Evolutionary conservation across 768 basidiomycete species (phyloP), one percentile per base, ranked within the genome.

Genomic region (Boletus speciosus): DNA sequence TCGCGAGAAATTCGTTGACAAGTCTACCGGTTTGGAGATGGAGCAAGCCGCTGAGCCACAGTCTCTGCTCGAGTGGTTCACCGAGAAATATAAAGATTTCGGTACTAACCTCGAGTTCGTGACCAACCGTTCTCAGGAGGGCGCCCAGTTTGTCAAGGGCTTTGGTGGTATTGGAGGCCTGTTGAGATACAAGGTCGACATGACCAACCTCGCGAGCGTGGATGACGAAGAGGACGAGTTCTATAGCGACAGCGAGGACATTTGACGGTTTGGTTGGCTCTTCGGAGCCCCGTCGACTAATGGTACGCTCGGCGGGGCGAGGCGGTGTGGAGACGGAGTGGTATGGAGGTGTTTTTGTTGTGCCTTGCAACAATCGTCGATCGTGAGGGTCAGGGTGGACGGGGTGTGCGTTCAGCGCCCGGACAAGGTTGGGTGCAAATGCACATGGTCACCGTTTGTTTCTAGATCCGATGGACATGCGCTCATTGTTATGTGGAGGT

Each of bases 131-230:
- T 95, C 93, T 8, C 96, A 98, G 70, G 96, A 99, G 70, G 96
- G 96, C 32, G 90, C 92, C 34, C 95, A 98, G 70, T 98, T 97
- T 76, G 93, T 96, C 64, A 96, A 95, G 71, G 96, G 96, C 39
- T 98, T 99, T 64, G 96, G 96, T 72, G 96, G 97, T 25, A 98
- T 99, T 62, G 96, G 97, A 29, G 96, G 95, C 31, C 78, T 98
- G 56, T 75, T 97, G 54, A 83, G 96, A 46, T 99, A 99, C 84
- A 98, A 98, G 77, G 93, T 98, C 64, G 96, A 97, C 75, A 91
- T 98, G 74, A 80, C 81, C 61, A 90, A 88, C 69, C 78, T 98
- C 39, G 78, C 81, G 21, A 76, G 78, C 43, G 58, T 84, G 23
- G 90, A 93, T 62, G 90, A 93, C 32, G 90, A 83, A 2, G 80